phyloP scores from a whole-genome alignment of 495 filamentous ascomycete genomes.

The Aspergillus leporis region DNA sequence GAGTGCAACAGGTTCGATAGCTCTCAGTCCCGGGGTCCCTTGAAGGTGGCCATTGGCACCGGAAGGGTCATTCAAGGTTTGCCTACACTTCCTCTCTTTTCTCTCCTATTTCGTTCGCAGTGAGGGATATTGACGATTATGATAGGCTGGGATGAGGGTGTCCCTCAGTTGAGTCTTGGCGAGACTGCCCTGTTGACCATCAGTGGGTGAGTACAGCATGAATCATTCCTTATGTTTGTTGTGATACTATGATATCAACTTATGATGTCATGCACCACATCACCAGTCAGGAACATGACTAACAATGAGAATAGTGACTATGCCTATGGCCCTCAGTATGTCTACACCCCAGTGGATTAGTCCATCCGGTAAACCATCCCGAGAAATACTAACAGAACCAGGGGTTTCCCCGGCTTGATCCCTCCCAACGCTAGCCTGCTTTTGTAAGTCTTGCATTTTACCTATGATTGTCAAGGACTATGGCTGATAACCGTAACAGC shows the following conservation, averaged over 20 bases:
- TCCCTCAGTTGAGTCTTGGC: slow-evolving; percentile 74
- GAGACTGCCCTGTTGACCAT: slow-evolving; percentile 81
- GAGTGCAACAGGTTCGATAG: slow-evolving; percentile 68
- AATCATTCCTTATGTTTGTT: background rate
- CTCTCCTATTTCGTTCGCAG: background rate
- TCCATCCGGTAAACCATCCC: background rate
- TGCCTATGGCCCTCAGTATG: slow-evolving; percentile 74
- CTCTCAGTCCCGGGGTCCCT: slow-evolving; percentile 59
- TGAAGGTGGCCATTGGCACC: slow-evolving; percentile 67
- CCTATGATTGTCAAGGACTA: background rate
- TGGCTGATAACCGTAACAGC: slow-evolving; percentile 27
- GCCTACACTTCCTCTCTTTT: slow-evolving; percentile 6
- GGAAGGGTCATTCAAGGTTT: slow-evolving; percentile 79
- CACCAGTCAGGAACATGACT: slow-evolving; percentile 14
- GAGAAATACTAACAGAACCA: slow-evolving; percentile 29
- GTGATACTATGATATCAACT: background rate
- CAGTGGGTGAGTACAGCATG: slow-evolving; percentile 56
- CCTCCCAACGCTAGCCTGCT: slow-evolving; percentile 46
- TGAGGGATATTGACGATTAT: background rate
- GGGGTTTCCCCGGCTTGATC: slow-evolving; percentile 68
- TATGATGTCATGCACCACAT: background rate
- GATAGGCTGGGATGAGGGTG: slow-evolving; percentile 85
- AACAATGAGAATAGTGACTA: slow-evolving; percentile 59
- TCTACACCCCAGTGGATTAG: slow-evolving; percentile 7
- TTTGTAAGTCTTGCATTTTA: slow-evolving; percentile 45